These are phyloP conservation scores for Crassisporium funariophilum DNA, from an alignment of 768 basidiomycete genomes.

Conservation along the genomic window DNA sequence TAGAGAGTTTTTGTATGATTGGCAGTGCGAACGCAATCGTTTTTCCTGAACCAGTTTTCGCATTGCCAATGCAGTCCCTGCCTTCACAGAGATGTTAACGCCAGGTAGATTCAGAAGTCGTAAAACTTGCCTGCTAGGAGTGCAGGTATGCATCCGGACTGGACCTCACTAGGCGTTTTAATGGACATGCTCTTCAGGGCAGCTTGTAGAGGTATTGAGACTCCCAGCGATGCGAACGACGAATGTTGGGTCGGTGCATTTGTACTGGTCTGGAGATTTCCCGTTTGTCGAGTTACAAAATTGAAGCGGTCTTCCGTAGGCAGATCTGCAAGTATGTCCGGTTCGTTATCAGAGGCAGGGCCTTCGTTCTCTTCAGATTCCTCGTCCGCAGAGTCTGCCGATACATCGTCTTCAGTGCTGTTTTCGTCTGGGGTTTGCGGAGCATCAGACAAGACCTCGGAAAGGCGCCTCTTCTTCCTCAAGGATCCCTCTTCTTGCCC, in stretches of 20 bases:
- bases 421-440: neutral
- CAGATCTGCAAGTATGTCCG: no score
- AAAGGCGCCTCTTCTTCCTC: conserved; percentile 38
- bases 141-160: conserved; percentile 87
- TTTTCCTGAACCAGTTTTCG: conserved; percentile 97
- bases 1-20: conserved; percentile 84
- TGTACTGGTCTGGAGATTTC: conserved; percentile 3
- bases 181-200: conserved; percentile 87
- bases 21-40: conserved; percentile 97
- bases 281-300: neutral
- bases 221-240: conserved; percentile 60
- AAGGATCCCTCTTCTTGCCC: conserved; percentile 45
- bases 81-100: conserved; percentile 45
- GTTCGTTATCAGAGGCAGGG: no score
- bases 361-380: no score
- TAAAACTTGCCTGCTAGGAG: conserved; percentile 68
- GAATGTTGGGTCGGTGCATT: neutral
- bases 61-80: conserved; percentile 95
- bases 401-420: neutral
- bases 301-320: no score
- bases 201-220: conserved; percentile 58
- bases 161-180: conserved; percentile 80
- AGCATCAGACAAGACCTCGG: no score
- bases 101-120: neutral
- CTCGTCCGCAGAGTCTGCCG: no score